Evolutionary conservation across 2,329 filamentous ascomycete species (phyloP), one percentile per base, ranked within the genome.

Genomic region (Aureobasidium subglaciale): DNA sequence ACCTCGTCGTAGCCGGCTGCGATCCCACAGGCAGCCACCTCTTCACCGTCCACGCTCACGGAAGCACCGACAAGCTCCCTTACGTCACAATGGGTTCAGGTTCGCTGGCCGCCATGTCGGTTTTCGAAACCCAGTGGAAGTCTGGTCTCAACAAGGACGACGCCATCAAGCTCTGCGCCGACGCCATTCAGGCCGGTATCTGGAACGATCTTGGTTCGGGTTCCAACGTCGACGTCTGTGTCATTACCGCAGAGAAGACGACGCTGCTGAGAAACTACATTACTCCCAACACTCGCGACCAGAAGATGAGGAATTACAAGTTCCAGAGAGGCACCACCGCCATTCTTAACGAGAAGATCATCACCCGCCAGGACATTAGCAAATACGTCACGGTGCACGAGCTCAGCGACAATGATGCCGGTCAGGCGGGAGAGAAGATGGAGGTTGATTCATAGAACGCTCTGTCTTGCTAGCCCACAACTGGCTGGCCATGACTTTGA

Each of bases 1-100:
- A 99, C 75, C 86, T 99, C 57, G 93, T 99, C 63, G 89, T 99
- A 57, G 93, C 93, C 34, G 93, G 93, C 62, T 91, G 95, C 68
- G 93, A 99, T 71, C 92, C 95, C 30, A 99, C 93, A 1, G 93
- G 93, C 66, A 84, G 87, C 42, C 90, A 96, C 67, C 86, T 99
- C 60, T 99, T 95, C 80, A 99, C 95, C 61, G 93, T 99, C 40
- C 93, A 99, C 75, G 93, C 93, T 58, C 95, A 99, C 79, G 93
- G 95, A 63, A 93, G 87, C 67, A 99, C 93, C 59, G 93, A 99
- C 78, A 99, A 97, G 79, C 85, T 99, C 46, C 93, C 93, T 49
- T 99, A 99, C 73, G 95, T 99, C 63, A 99, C 95, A 62, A 99
- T 99, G 93, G 93, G 93, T 55, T 95, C 88, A 22, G 93, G 93